These are phyloP conservation scores for Iris pallida DNA, from an alignment of 116 monocot species.

Conservation along the genomic window DNA sequence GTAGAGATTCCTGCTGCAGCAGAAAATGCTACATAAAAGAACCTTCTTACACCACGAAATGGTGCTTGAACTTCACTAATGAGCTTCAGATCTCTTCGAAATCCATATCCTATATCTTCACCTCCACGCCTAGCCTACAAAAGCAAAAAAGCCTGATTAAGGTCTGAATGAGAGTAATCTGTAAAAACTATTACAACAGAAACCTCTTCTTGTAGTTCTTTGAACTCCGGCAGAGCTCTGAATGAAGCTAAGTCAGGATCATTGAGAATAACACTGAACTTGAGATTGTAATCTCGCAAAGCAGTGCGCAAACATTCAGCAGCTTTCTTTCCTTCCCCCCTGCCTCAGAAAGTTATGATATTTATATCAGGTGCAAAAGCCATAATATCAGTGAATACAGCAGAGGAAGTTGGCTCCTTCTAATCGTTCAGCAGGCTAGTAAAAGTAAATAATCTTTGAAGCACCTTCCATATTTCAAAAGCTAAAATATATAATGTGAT, in stretches of 20 bases:
- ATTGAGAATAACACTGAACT: conserved; percentile 87
- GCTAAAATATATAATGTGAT: too few species aligned
- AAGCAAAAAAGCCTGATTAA: not conserved
- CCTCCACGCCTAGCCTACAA: conserved; percentile 78
- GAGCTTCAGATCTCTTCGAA: conserved; percentile 95
- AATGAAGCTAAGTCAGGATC: conserved; percentile 97
- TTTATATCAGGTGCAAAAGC: too few species aligned
- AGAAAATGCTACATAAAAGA: conserved; percentile 90
- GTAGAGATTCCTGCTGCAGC: conserved; percentile 90
- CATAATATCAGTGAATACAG: too few species aligned
- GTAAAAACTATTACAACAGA: not conserved
- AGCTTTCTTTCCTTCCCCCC: conserved; percentile 85
- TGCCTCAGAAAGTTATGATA: conserved; percentile 23
- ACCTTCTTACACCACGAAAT: conserved; percentile 97
- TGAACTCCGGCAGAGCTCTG: conserved; percentile 86
- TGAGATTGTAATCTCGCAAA: conserved; percentile 88
- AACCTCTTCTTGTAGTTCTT: conserved; percentile 97
- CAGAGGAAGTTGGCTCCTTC: too few species aligned
- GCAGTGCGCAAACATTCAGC: conserved; percentile 76
- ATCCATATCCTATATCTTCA: conserved; percentile 91
- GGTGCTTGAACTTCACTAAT: conserved; percentile 99
- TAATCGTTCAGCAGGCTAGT: too few species aligned
- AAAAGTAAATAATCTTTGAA: too few species aligned
- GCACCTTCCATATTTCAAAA: too few species aligned
- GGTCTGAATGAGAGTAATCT: not conserved